These are phyloP conservation scores for Tolypocladium tundrense DNA, from an alignment of 2,329 filamentous ascomycete genomes.

Conservation along the genomic window DNA sequence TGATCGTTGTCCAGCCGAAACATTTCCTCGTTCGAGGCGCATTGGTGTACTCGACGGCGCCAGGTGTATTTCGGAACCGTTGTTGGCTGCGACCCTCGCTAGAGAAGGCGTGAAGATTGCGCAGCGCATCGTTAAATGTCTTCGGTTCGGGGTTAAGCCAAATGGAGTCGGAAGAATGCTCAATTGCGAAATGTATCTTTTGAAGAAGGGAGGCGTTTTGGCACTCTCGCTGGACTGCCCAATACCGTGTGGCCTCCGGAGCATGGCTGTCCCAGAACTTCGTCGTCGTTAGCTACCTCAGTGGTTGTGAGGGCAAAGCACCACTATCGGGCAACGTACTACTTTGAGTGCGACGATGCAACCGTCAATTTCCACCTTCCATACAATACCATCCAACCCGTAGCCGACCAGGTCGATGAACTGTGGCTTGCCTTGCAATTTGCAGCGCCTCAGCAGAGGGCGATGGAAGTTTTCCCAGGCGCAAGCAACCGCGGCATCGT, in stretches of 20 bases:
- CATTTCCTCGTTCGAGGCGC: too few species aligned
- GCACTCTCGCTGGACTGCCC: constrained; percentile 1
- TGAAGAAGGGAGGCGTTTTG: constrained; percentile 1
- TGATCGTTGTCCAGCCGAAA: not conserved
- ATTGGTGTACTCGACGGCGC: too few species aligned
- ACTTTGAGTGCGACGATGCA: not conserved
- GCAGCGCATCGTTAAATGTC: too few species aligned
- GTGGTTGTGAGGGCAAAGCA: not conserved
- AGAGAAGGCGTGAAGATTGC: too few species aligned
- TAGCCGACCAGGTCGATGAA: too few species aligned
- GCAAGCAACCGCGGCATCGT: too few species aligned
- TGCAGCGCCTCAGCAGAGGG: too few species aligned
- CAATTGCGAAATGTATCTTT: not conserved
- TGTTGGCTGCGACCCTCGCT: not conserved
- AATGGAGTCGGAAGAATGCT: not conserved
- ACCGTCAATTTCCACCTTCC: too few species aligned
- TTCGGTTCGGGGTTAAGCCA: not conserved
- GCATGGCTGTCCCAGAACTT: constrained; percentile 1
- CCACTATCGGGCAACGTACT: not conserved
- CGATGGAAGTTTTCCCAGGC: too few species aligned
- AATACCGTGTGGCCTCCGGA: not conserved
- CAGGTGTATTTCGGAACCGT: not conserved
- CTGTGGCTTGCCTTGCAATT: too few species aligned
- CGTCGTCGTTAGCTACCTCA: not conserved
- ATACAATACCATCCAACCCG: too few species aligned